Evolutionary conservation across 2,329 filamentous ascomycete species (phyloP), one percentile per base, ranked within the genome.

Genomic region (Exophiala alcalophila): DNA sequence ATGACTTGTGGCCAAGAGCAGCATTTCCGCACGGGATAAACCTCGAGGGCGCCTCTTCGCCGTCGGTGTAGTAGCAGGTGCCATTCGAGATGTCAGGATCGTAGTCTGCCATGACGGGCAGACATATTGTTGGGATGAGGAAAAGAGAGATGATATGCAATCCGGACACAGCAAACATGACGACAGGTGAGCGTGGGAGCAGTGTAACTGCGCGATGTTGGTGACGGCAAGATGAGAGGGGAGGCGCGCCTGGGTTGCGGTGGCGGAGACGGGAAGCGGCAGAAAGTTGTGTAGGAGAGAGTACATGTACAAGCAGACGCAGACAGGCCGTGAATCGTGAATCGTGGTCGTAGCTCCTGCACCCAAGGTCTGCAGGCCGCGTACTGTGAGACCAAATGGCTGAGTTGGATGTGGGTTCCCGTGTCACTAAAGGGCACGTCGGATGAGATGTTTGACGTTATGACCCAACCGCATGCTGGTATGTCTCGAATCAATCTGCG

Each of bases 21-120:
- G 26, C 45, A 33, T 57, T 55, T 14, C 52, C 55, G 25, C 54
- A 57, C n/a, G 55, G 55, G 8, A 56, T 47, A 19, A 52, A 58
- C 16, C 40, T 40, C 14, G 45, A 38, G 25, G 42, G 32, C 12
- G 49, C 44, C 37, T 52, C 32, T 12, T 39, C 24, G 26, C 48
- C 50, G 26, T 30, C 33, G 21, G 29, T 32, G 26, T 51, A 53
- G 43, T 50, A 57, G 37, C 54, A 57, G 6, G 44, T 52, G 18
- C 54, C 54, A 12, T 52, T 51, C 19, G 54, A 52, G 34, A 57
- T 52, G 37, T 50, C 36, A n/a, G 52, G 52, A 35, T 55, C 35
- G 44, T 40, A 44, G 20, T 38, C 32, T 9, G 23, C 38, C 43
- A 52, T 47, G 33, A 29, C 34, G 29, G 29, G 33, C 20, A 23